Evolutionary conservation across 177 flowering plant species (phyloP), one percentile per base, ranked within the genome.

Genomic region (Viscum album): DNA sequence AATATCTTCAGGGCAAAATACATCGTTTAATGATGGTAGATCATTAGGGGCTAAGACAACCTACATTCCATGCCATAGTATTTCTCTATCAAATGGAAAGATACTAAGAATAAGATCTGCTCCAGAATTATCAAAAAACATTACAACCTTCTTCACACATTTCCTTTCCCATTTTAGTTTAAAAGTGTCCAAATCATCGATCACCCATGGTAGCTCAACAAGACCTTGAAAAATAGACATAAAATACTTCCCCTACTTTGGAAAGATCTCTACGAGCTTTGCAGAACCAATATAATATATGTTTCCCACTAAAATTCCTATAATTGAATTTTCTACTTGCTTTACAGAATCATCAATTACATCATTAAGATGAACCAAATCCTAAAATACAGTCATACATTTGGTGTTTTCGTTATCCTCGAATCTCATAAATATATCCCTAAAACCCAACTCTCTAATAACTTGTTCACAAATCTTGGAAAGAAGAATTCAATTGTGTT

Each of bases 241-340:
- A 78, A 95, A 95, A 52, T 97, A 95, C 94, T 90, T 85, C 56
- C 99, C 97, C 80, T 95, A 96, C 82, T 68, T 87, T 45, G 97
- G 88, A 78, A 95, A 95, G 69, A 92, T 84, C 82, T 95, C 99
- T 71, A 97, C 98, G 80, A 95, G 99, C 99, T 92, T 81, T 68
- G 99, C 98, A 73, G 99, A 95, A 67, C 99, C 99, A 69, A 95
- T 88, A 74, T 95, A 97, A 82, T 92, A 95, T 73, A 95, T 88
- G 78, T 95, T 95, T 64, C 99, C 99, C 2, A 97, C 99, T 83
- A 95, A 87, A 66, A 95, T 88, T 74, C 99, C 99, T 79, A 89
- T 85, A 68, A 88, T 79, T 78, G 92, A 78, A 83, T 77, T 92
- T 75, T 95, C 94, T 19, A 90, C 63, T 35, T 94, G 92, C 72